Conservation (phyloP, 305 asterid species). For the Salvia sclarea region DNA sequence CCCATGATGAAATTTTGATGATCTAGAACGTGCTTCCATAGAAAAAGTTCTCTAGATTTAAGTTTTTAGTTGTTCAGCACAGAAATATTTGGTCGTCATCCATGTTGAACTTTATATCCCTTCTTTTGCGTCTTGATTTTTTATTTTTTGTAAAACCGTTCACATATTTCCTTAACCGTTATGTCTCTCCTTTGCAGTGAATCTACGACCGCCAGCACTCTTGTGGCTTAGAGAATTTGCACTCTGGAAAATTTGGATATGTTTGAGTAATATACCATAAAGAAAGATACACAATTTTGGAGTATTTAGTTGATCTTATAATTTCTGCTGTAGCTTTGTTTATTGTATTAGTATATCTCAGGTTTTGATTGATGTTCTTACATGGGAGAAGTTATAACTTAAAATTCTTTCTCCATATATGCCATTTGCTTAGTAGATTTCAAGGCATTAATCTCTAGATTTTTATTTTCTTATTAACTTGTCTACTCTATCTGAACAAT, state of each 20-base stretch:
- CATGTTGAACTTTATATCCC: no score
- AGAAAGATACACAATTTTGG: neutral
- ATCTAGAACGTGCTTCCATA: neutral
- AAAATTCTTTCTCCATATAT: neutral
- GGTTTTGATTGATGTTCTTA: no score
- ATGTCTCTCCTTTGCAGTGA: constrained; percentile 36
- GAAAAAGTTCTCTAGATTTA: neutral
- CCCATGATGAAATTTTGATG: neutral
- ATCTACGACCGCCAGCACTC: constrained; percentile 53
- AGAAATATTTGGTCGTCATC: neutral
- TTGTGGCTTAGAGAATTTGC: constrained; percentile 39
- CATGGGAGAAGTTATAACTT: no score
- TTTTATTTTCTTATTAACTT: no score
- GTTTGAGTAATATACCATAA: neutral
- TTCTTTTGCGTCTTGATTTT: neutral
- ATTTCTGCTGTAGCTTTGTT: neutral
- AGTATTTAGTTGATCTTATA: neutral
- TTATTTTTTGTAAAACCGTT: neutral
- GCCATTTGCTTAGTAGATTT: neutral
- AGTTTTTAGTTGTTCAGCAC: neutral
- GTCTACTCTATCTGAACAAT: no score
- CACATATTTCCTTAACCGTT: neutral
- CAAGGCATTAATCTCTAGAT: neutral
- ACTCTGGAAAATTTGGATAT: constrained; percentile 1
- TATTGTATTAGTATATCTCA: no score